phyloP scores from a whole-genome alignment of 2,329 filamentous ascomycete genomes.

The Nothomitra cinnamomea region DNA sequence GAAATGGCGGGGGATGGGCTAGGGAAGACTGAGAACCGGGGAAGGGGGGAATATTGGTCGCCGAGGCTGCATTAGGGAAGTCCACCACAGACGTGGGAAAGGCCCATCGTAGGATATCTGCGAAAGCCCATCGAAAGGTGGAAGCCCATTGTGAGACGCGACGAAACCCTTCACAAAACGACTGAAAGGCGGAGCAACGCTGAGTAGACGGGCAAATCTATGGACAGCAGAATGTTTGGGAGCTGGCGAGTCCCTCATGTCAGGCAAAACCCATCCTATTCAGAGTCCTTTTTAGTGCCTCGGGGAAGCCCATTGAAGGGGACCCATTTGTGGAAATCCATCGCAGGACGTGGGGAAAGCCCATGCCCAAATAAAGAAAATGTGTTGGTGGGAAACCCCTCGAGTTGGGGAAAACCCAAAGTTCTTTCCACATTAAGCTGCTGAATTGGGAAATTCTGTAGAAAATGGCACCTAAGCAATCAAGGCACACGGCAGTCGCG shows the following conservation, averaged over 20 bases:
- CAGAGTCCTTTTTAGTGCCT: neutral
- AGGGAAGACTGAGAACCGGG: no score
- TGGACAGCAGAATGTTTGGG: neutral
- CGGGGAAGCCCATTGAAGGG: neutral
- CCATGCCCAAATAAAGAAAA: neutral
- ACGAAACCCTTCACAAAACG: neutral
- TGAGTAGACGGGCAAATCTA: neutral
- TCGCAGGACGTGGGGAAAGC: neutral
- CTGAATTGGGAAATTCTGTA: neutral
- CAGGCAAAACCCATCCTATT: neutral
- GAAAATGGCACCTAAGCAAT: neutral
- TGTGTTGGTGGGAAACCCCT: neutral
- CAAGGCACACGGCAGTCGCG: neutral
- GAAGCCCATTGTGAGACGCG: neutral
- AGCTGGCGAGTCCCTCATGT: neutral
- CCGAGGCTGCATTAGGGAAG: neutral
- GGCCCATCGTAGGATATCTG: neutral
- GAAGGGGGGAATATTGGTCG: no score
- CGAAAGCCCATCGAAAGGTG: neutral
- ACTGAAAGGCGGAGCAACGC: neutral
- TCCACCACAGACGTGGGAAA: neutral
- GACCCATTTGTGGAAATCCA: neutral
- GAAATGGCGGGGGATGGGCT: no score
- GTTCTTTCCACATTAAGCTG: neutral
- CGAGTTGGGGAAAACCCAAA: neutral